phyloP scores from a whole-genome alignment of 805 yeast species.

The Isabelozyma rhagii region DNA sequence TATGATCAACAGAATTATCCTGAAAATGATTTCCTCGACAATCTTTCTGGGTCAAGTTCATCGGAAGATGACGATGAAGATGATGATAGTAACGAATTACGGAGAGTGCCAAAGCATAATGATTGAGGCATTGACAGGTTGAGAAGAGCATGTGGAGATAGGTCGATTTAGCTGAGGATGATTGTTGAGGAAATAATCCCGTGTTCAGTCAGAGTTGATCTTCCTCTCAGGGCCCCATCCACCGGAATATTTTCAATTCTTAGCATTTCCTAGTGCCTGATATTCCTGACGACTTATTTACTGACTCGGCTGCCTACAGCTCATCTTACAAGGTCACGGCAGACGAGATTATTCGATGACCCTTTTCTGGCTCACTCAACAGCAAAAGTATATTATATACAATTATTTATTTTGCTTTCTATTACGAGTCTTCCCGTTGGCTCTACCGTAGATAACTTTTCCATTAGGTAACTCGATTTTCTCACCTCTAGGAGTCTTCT shows the following conservation, averaged over 20 bases:
- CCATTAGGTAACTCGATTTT: slow-evolving; percentile 59
- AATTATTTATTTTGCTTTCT: slow-evolving; percentile 6
- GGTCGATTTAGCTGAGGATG: not conserved
- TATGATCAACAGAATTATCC: slow-evolving; percentile 10
- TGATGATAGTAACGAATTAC: slow-evolving; percentile 31
- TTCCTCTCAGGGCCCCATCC: too few species aligned
- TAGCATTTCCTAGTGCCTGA: too few species aligned
- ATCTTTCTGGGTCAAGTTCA: slow-evolving; percentile 44
- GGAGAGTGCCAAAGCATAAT: slow-evolving; percentile 40
- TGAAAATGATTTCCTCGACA: slow-evolving; percentile 33
- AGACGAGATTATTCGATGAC: too few species aligned
- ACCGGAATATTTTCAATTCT: too few species aligned
- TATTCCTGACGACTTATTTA: not conserved
- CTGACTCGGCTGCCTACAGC: too few species aligned
- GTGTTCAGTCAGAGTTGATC: too few species aligned
- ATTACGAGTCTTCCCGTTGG: slow-evolving; percentile 6
- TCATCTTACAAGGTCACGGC: too few species aligned
- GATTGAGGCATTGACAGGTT: slow-evolving; percentile 8
- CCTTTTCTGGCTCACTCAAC: too few species aligned
- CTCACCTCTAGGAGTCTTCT: slow-evolving; percentile 37
- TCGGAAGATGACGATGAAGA: slow-evolving; percentile 21
- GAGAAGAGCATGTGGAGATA: too few species aligned
- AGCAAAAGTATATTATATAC: not conserved
- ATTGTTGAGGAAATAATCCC: too few species aligned
- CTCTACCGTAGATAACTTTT: slow-evolving; percentile 45